Conservation (phyloP, 1,284 basidiomycete genomes). For the Microstroma glucosiphilum region DNA sequence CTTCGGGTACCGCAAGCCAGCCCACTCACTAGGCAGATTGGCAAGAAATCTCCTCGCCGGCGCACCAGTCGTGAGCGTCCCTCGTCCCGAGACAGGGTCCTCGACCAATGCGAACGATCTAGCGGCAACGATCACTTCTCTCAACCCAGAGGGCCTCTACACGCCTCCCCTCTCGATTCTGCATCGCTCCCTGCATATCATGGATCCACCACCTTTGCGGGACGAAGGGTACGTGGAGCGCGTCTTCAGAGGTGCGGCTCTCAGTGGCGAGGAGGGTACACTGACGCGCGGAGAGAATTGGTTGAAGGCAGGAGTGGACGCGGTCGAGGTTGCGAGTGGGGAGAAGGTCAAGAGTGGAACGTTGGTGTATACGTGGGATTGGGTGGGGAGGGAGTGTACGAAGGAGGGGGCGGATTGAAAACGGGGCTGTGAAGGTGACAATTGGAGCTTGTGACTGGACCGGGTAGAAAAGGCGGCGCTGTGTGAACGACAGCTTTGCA, state of each 20-base stretch:
- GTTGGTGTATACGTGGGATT: constrained; percentile 5
- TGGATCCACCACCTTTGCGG: neutral
- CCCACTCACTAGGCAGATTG: neutral
- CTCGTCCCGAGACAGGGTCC: neutral
- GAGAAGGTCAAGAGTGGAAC: neutral
- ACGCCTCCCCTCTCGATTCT: neutral
- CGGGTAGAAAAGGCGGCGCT: neutral
- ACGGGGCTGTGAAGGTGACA: neutral
- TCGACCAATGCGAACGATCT: neutral
- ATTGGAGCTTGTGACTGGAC: too few species aligned
- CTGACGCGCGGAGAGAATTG: neutral
- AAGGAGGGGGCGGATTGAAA: neutral
- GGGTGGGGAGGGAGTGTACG: neutral
- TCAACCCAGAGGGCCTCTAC: constrained; percentile 3
- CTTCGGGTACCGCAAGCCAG: neutral
- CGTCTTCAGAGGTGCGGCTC: neutral
- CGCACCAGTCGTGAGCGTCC: neutral
- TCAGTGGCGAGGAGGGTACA: neutral
- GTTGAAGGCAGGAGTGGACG: constrained; percentile 3
- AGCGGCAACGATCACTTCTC: neutral
- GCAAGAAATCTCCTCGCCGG: constrained; percentile 1
- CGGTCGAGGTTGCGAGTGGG: constrained; percentile 3
- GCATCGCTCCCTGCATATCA: neutral
- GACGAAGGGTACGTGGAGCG: constrained; percentile 1
- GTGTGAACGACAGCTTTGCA: neutral